Percentiles rank a stretch among this genome's conserved stretches.
phyloP scores from a whole-genome alignment of 106 monocot genomes.

The Narthecium ossifragum region DNA sequence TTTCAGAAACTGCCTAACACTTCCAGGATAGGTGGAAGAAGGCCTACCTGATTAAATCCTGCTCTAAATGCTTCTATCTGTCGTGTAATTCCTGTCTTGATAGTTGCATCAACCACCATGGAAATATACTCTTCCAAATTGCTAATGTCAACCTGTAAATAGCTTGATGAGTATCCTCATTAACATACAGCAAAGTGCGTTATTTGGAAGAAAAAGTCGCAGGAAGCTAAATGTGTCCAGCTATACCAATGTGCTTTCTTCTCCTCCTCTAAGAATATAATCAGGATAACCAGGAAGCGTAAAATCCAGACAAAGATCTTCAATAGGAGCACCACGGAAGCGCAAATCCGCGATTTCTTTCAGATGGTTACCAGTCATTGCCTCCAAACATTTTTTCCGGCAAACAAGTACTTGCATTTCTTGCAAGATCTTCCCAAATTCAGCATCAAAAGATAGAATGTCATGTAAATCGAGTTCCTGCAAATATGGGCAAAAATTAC shows the following conservation, averaged over 20 bases:
- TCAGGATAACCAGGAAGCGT: slow-evolving; percentile 95
- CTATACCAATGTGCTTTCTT: slow-evolving; percentile 45
- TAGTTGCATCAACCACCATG: slow-evolving; percentile 87
- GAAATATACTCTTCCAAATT: slow-evolving; percentile 88
- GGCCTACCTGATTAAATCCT: slow-evolving; percentile 88
- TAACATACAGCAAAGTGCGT: no score
- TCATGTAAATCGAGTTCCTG: slow-evolving; percentile 94
- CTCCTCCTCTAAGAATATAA: slow-evolving; percentile 71
- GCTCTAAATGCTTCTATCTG: slow-evolving; percentile 90
- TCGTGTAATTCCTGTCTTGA: slow-evolving; percentile 72
- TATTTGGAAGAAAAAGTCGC: no score
- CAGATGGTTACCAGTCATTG: slow-evolving; percentile 20
- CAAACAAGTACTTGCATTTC: slow-evolving; percentile 73
- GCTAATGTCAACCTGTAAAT: slow-evolving; percentile 65
- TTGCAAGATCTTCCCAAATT: slow-evolving; percentile 86
- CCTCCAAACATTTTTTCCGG: slow-evolving; percentile 59
- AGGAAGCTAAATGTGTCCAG: neutral
- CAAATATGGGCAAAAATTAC: neutral
- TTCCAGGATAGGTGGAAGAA: no score
- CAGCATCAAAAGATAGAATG: slow-evolving; percentile 88
- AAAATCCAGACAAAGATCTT: slow-evolving; percentile 80
- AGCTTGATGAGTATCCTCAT: no score
- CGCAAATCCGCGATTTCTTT: slow-evolving; percentile 37
- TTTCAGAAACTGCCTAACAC: no score
- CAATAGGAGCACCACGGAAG: slow-evolving; percentile 72